Evolutionary conservation across 2,329 filamentous ascomycete genomes (phyloP), one percentile per base, ranked within the genome.

Genomic region (Pseudocercospora cruenta): DNA sequence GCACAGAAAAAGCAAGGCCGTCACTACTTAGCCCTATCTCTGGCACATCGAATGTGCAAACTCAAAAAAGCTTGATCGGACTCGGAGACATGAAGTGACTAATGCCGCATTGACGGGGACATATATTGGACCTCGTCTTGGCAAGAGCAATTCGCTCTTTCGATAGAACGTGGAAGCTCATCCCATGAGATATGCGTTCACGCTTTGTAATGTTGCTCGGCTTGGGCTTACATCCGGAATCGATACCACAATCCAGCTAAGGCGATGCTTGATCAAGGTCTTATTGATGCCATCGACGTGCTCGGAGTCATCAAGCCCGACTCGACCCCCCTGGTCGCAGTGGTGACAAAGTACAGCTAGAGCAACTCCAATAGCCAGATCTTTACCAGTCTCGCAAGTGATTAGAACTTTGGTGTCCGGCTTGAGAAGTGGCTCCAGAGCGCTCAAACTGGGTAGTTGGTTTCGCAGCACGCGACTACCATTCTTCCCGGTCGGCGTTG

Each of bases 171-270:
- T 19, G 51, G 26, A 58, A n/a, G 3, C 9, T 77, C 71, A 72
- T 62, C 74, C 77, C 88, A 98, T 94, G 60, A 98, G 80, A 74
- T 92, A 96, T 63, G 91, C 91, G 78, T 98, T 97, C 4, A 98
- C 90, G 71, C 92, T 94, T 79, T 97, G 94, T 43, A 98, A 81
- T 0, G 94, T 97, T 22, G 91, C 86, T 39, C 95, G 85, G 68
- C 90, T 94, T 0, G 94, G 94, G 75, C 96, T 96, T 2, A 90
- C 91, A 71, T 91, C 88, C 0, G 93, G 90, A 75, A 90, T 90
- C 0, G 87, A 87, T 4, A 89, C 90, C 78, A 94, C 92, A 72
- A 98, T 91, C 83, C 89, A 91, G n/a, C 91, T 90, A 33, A 98
- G 83, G 60, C 90, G 86, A 71, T 88, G 87, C 72, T 91, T 90